Evolutionary conservation across 1,284 basidiomycete genomes (phyloP).

Genomic region (Boletus nobilissimus): DNA sequence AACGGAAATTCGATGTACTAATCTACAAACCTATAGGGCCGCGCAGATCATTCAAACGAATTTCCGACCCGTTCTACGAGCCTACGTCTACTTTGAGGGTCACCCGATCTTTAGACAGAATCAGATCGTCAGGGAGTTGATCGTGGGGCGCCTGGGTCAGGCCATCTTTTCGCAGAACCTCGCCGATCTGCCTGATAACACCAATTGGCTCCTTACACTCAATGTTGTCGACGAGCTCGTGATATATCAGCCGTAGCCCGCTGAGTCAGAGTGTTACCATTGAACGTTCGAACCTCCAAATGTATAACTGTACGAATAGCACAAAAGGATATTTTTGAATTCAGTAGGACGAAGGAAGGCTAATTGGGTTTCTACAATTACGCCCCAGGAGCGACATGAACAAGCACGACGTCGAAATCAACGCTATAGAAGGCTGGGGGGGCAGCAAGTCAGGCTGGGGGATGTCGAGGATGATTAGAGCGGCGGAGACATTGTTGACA

Average conservation of each 20-base stretch:
- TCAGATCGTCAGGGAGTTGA: background rate
- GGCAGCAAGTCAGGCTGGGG: too few relatives aligned
- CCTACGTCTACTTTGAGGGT: background rate
- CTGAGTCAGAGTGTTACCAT: background rate
- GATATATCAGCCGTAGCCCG: background rate
- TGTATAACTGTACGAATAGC: background rate
- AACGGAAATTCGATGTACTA: background rate
- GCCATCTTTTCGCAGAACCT: background rate
- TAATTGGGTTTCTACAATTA: too few relatives aligned
- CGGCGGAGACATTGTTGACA: too few relatives aligned
- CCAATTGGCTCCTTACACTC: background rate
- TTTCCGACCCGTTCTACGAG: background rate
- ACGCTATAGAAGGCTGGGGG: too few relatives aligned
- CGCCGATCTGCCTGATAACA: background rate
- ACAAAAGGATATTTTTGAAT: too few relatives aligned
- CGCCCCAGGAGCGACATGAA: too few relatives aligned
- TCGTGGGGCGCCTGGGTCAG: accelerated
- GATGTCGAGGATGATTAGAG: too few relatives aligned
- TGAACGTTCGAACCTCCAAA: background rate
- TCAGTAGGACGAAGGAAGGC: too few relatives aligned
- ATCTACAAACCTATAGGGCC: background rate
- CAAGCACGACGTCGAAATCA: too few relatives aligned
- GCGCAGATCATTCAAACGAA: background rate
- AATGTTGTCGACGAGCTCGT: accelerated
- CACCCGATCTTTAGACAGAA: accelerated